Conservation (phyloP, 2,329 filamentous ascomycete genomes). For the Diplocarpon rosae region DNA sequence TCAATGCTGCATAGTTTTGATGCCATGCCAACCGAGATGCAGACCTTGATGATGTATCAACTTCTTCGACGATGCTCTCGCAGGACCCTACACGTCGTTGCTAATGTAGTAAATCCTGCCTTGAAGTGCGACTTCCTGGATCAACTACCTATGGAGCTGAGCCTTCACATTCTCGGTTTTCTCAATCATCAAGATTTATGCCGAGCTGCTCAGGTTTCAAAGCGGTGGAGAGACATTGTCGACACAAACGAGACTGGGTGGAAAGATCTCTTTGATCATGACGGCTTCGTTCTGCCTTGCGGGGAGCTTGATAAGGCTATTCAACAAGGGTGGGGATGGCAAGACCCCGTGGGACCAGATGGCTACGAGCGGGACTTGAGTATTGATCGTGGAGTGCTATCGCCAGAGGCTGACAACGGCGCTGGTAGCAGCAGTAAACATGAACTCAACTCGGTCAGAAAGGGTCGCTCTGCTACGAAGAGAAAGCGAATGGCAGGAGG, state of each 20-base stretch:
- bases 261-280: constrained; percentile 81
- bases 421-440: constrained; percentile 8
- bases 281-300: constrained; percentile 67
- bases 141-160: constrained; percentile 74
- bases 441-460: constrained; percentile 15
- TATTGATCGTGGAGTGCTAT: constrained; percentile 35
- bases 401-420: constrained; percentile 39
- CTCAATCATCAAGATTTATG: constrained; percentile 80
- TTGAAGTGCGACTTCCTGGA: constrained; percentile 88
- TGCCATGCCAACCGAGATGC: constrained; percentile 79
- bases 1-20: constrained; percentile 84
- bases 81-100: constrained; percentile 79
- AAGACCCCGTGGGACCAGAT: constrained; percentile 65
- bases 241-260: constrained; percentile 92
- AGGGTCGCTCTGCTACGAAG: constrained; percentile 22
- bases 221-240: constrained; percentile 81
- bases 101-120: constrained; percentile 83
- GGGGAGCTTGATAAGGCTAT: constrained; percentile 83
- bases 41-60: constrained; percentile 95
- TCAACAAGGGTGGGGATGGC: constrained; percentile 92
- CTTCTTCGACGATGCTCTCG: constrained; percentile 80
- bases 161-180: constrained; percentile 77
- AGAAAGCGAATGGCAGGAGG: constrained; percentile 23
- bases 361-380: constrained; percentile 77
- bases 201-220: constrained; percentile 84